Percentiles rank a stretch among this genome's conserved stretches.
These are phyloP conservation scores for Colletotrichum chrysophilum DNA, from an alignment of 2,329 filamentous ascomycete species.

Conservation along the genomic window DNA sequence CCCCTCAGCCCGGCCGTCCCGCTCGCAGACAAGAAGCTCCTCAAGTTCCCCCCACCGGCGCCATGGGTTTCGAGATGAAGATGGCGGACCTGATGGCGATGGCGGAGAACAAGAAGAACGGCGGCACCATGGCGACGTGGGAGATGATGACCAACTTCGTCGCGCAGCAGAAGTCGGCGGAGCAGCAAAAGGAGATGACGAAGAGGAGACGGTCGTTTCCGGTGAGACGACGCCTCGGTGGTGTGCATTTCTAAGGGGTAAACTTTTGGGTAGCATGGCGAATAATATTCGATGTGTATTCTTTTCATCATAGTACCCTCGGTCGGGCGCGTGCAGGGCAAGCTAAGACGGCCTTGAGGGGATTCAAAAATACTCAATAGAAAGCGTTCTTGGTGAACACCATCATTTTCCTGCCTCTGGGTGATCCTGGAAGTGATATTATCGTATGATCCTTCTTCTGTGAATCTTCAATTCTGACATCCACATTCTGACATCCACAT, in stretches of 20 bases:
- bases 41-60: background rate
- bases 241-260: conserved; percentile 4
- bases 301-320: conserved; percentile 8
- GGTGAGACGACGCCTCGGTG: conserved; percentile 5
- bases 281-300: conserved; percentile 15
- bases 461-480: background rate
- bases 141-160: conserved; percentile 11
- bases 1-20: background rate
- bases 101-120: conserved; percentile 4
- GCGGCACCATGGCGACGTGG: conserved; percentile 10
- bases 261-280: conserved; percentile 9
- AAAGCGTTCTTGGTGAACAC: background rate
- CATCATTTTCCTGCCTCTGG: background rate
- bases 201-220: background rate
- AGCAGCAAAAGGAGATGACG: background rate
- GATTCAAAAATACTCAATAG: background rate
- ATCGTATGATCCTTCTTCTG: background rate
- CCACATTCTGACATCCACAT: background rate
- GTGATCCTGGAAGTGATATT: background rate
- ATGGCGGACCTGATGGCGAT: conserved; percentile 15
- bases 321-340: background rate
- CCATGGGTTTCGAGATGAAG: conserved; percentile 13
- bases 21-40: background rate
- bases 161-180: conserved; percentile 3
- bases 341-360: background rate